Percentiles rank a stretch among this genome's conserved stretches.
Conservation (phyloP, 2,329 filamentous ascomycete species). For the Aspergillus tanneri region DNA sequence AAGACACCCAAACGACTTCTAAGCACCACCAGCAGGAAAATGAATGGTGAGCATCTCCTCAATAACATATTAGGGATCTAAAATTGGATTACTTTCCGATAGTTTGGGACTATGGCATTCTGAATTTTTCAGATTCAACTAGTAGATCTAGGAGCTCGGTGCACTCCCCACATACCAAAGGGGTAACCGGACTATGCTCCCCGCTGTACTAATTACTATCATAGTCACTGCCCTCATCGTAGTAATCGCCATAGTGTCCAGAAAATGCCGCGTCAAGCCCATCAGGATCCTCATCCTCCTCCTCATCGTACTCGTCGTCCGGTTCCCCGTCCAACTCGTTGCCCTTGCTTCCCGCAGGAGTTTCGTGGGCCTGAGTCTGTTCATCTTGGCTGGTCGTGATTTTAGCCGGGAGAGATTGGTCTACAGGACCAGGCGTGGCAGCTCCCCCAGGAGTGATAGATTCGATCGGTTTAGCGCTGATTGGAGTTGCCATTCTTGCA, state of each 20-base stretch:
- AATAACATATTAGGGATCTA: too few relatives aligned
- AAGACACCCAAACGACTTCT: too few relatives aligned
- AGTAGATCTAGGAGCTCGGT: background rate
- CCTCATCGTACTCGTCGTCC: slow-evolving; percentile 35
- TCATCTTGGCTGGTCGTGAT: too few relatives aligned
- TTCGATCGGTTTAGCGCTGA: slow-evolving; percentile 15
- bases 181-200: background rate
- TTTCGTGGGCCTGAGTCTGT: slow-evolving; percentile 1
- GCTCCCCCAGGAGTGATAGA: too few relatives aligned
- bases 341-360: slow-evolving; percentile 14
- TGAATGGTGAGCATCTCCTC: too few relatives aligned
- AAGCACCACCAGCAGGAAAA: too few relatives aligned
- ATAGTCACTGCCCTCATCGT: slow-evolving; percentile 33
- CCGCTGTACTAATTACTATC: slow-evolving; percentile 29
- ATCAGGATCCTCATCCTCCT: slow-evolving; percentile 34
- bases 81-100: too few relatives aligned
- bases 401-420: too few relatives aligned
- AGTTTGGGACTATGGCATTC: too few relatives aligned
- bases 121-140: too few relatives aligned
- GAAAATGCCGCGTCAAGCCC: slow-evolving; percentile 39
- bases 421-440: too few relatives aligned
- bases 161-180: background rate
- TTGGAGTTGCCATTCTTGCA: slow-evolving; percentile 17
- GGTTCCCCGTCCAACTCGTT: slow-evolving; percentile 18
- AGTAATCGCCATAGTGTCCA: slow-evolving; percentile 35